Base-by-base conservation (phyloP, 345 rosid species). In the Brassica napus region DNA sequence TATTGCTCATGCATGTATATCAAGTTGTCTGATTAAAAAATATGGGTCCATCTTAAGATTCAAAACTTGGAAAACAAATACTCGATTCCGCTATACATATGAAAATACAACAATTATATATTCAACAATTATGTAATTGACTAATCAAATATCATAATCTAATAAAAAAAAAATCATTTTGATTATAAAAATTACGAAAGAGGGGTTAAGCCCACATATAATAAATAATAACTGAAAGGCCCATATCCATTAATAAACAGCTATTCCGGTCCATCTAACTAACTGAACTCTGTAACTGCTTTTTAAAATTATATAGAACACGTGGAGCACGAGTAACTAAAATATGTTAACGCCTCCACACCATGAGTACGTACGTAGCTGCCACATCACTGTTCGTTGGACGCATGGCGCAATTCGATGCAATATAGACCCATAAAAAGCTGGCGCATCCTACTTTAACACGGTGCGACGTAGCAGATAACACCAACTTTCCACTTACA, bases 241-340 rank as follows among this genome's bases (percentile, higher is more conserved):
- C 76, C 76, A 65, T 39, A 28, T 57, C 72, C 18, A 57, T 64
- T 30, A 71, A 26, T 35, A 71, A 69, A 6, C 31, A 52, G 47
- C 24, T 70, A 24, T 24, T 6, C 60, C 26, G 68, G 77, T 39
- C 76, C 59, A 3, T 24, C n/a, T 4, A 12, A 47, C 63, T 8
- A 30, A 69, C 55, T 9, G 42, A 32, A 71, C 67, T n/a, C 66
- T 4, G 8, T 67, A 72, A 79, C 73, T 47, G 68, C 23, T 65
- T 64, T 65, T 39, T 1, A 11, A 61, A 4, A 8, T 15, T 31
- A 1, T 9, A 63, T 15, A 64, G 0, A 67, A 73, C 77, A 72
- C 81, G 72, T 65, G 75, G 75, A 49, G 39, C 71, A 77, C 60
- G 72, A 24, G 68, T 14, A 39, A 65, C 4, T 65, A 2, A 31